Evolutionary conservation across 257 asterid genomes (phyloP).

Genomic region (Nicotiana otophora): DNA sequence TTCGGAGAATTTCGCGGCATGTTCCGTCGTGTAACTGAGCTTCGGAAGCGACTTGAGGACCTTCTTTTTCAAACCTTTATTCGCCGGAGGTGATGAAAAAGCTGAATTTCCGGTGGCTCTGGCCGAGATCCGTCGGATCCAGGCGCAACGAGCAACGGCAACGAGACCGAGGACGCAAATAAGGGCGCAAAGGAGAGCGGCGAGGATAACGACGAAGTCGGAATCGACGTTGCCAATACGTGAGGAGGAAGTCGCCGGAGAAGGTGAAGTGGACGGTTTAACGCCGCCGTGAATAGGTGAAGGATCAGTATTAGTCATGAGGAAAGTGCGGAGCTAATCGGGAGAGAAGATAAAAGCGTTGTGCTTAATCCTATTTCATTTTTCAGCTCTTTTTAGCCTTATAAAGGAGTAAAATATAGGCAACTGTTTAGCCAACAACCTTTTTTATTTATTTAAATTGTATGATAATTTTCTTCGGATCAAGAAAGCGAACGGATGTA

Average conservation of each 20-base stretch:
- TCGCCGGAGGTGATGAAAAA: constrained; percentile 2
- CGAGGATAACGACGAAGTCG: constrained; percentile 6
- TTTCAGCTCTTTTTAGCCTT: neutral
- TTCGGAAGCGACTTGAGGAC: constrained; percentile 20
- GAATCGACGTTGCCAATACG: neutral
- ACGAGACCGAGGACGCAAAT: constrained; percentile 6
- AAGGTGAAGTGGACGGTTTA: neutral
- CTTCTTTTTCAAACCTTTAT: constrained; percentile 21
- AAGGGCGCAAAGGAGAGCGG: constrained; percentile 5
- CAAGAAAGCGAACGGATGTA: neutral
- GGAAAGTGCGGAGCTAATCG: neutral
- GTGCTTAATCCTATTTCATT: neutral
- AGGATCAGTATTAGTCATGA: neutral
- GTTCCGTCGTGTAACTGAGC: constrained; percentile 11
- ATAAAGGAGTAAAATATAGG: neutral
- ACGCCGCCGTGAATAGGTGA: neutral
- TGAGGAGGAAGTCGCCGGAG: neutral
- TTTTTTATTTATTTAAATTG: neutral
- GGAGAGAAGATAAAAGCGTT: neutral
- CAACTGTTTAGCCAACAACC: neutral
- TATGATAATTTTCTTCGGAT: neutral
- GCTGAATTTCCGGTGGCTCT: neutral
- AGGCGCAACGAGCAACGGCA: constrained; percentile 5
- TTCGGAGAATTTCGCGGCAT: constrained; percentile 2
- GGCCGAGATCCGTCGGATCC: constrained; percentile 13